Evolutionary conservation across 2,329 filamentous ascomycete species (phyloP), one percentile per base, ranked within the genome.

Genomic region (Epichloe elymi): DNA sequence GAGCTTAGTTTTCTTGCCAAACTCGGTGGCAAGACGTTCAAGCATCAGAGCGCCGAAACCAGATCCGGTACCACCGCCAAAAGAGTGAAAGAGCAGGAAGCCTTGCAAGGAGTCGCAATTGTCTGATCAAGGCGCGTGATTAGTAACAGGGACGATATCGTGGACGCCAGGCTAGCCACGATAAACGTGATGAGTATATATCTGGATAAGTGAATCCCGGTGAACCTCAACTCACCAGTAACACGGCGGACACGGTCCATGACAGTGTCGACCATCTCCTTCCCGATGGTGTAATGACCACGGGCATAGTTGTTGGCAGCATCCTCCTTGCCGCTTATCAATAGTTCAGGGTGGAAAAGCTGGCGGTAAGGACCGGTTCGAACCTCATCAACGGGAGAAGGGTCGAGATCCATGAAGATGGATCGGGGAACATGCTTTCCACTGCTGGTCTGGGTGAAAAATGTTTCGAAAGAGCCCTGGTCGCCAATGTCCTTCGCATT

Each of bases 271-370:
- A 85, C 78, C 78, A 85, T 82, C 73, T 86, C 82, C 75, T 86
- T 86, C 70, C 83, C 83, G 60, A 86, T 81, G 60, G 83, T 86
- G 70, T 86, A 86, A 71, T 86, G 82, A 52, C 83, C 83, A 72
- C 82, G 82, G 59, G 83, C 83, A 63, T 86, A 86, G 75, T 86
- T 86, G 73, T 86, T 86, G 70, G 82, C 81, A 53, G 83, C 82
- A 76, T 86, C 83, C 68, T 86, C 83, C 75, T 86, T 86, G 69
- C 82, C 82, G 67, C 78, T 85, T 65, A 86, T 80, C 63, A 86
- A 69, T 60, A 82, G 74, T 73, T 86, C 82, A 44, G 82, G 82
- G 70, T 86, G 82, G 74, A 85, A 86, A 54, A 86, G 77, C 63
- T 82, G 75, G 60, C 80, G 79, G 71, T 85, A 86, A 57, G 62